These are phyloP conservation scores for Rhodotorula kratochvilovae DNA, from an alignment of 768 basidiomycete species.

Conservation along the genomic window DNA sequence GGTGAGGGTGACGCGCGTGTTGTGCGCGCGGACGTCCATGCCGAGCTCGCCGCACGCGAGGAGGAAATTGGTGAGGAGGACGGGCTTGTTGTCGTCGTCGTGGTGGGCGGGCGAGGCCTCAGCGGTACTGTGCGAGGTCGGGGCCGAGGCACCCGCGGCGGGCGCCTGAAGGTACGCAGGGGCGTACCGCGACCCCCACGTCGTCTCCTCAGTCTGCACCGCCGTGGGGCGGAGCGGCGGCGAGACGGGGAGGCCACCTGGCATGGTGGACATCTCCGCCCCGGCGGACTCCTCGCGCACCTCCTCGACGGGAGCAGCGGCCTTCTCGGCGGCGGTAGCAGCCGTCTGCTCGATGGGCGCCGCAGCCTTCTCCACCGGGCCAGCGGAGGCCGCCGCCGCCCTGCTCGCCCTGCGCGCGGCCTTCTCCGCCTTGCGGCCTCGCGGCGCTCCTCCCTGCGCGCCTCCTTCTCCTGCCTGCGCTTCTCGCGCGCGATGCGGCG, in stretches of 20 bases:
- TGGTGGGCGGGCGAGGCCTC: neutral
- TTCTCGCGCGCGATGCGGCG: neutral
- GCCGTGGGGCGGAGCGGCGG: neutral
- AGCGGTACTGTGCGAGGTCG: too few species aligned
- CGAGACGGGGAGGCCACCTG: neutral
- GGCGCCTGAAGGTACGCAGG: too few species aligned
- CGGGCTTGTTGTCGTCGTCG: constrained; percentile 1
- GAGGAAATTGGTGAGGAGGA: constrained; percentile 14
- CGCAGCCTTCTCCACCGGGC: too few species aligned
- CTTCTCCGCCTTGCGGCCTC: neutral
- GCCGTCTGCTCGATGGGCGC: too few species aligned
- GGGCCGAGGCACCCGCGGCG: too few species aligned
- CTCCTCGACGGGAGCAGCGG: too few species aligned
- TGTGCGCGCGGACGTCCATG: neutral
- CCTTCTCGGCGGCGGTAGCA: too few species aligned
- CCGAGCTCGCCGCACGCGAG: constrained; percentile 6
- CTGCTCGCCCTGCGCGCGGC: neutral
- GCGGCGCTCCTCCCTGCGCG: neutral
- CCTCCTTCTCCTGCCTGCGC: constrained; percentile 2
- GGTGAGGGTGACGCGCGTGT: neutral
- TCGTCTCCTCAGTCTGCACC: too few species aligned
- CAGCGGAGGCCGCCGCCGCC: too few species aligned
- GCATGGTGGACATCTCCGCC: neutral
- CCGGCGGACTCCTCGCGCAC: neutral
- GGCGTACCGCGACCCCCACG: too few species aligned